A percentile compares a stretch with the other conserved stretches of the same genome.
Conservation (phyloP, 2,329 filamentous ascomycete species). For the Talaromyces verruculosus region DNA sequence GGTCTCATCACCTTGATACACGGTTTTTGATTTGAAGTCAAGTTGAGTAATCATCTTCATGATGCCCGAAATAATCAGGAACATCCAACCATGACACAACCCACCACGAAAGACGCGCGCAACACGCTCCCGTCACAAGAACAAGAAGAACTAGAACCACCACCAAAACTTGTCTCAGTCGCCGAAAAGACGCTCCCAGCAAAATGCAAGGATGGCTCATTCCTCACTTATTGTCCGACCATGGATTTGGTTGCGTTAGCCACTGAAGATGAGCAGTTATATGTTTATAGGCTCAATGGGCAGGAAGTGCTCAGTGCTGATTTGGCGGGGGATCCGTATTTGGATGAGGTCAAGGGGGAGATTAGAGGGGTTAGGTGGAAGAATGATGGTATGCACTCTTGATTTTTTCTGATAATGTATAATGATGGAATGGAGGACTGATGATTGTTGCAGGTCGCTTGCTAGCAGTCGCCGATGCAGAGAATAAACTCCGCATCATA, state of each 20-base stretch:
- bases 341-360: constrained; percentile 45
- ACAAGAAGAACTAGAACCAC: neutral
- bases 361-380: constrained; percentile 59
- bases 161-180: constrained; percentile 38
- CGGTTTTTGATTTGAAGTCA: neutral
- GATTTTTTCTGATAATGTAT: neutral
- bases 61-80: neutral
- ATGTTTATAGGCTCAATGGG: constrained; percentile 75
- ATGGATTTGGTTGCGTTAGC: constrained; percentile 79
- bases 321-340: constrained; percentile 40
- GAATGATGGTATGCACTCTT: constrained; percentile 57
- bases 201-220: constrained; percentile 42
- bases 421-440: neutral
- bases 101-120: neutral
- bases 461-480: constrained; percentile 79
- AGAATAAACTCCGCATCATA: constrained; percentile 73
- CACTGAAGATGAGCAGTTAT: constrained; percentile 65
- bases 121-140: constrained; percentile 3
- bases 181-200: constrained; percentile 43
- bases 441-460: constrained; percentile 53
- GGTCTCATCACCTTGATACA: neutral
- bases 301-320: constrained; percentile 63
- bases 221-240: constrained; percentile 75
- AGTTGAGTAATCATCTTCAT: neutral
- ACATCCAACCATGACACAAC: constrained; percentile 2